Evolutionary conservation across 768 basidiomycete genomes (phyloP), one percentile per base, ranked within the genome.

Genomic region (Leucogyrophana mollusca): DNA sequence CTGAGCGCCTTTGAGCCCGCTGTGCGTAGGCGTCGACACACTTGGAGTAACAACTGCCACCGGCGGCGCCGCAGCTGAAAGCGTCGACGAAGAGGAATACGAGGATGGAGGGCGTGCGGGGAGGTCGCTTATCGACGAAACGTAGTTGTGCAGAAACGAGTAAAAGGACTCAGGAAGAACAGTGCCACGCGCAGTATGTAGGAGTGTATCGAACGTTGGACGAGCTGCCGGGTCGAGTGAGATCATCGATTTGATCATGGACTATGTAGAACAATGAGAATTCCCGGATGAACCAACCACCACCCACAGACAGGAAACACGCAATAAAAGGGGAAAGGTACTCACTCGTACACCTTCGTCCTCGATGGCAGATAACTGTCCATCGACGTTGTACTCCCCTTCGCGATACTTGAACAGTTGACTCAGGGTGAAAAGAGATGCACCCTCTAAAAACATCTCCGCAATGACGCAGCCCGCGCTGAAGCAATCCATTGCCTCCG

Each of bases 401-500:
- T 90, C 85, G 30, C 93, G 71, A 58, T 94, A 99, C 64, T 94
- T 93, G 77, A 90, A 97, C 46, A 99, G 70, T 60, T 97, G 94
- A 62, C 91, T 93, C 40, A 99, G 76, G 1, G 89, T 92, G 71
- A 98, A 98, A 43, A 96, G 74, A 3, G 89, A 89, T 0, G 90
- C 85, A 2, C 96, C 96, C 60, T 99, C 96, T 49, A 94, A 73
- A 71, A 96, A 98, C 51, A 99, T 75, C 66, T 99, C 96, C 1
- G 94, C 92, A 27, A 98, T 80, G 11, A 97, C 94, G 62, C 95
- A 97, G 18, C 96, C 96, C 1, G 80, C 79, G 53, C 93, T 92
- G 59, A 98, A 99, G 41, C 94, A 88, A 62, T 99, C 96, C 96
- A 99, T 99, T 3, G 88, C 78, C 67, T 99, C 93, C 1, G 93